phyloP scores from a whole-genome alignment of 495 filamentous ascomycete species.

The Annulohypoxylon moriforme region DNA sequence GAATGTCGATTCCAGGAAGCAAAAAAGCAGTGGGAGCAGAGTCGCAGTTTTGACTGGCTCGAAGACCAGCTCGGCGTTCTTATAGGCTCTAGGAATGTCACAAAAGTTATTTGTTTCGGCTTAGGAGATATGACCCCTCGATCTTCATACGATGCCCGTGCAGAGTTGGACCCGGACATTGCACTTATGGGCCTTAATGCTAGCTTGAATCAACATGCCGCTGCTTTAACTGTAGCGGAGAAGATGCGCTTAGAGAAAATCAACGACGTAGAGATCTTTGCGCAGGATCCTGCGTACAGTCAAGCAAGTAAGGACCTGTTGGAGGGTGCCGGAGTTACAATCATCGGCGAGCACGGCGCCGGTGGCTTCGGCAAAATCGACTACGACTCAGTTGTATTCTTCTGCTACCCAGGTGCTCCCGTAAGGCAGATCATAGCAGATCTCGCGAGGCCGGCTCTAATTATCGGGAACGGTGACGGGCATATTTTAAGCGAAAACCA shows the following conservation, averaged over 20 bases:
- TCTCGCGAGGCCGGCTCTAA: conserved; percentile 42
- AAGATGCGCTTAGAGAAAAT: neutral
- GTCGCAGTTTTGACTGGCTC: conserved; percentile 1
- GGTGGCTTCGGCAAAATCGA: conserved; percentile 44
- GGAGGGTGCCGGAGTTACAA: neutral
- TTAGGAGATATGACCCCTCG: conserved; percentile 9
- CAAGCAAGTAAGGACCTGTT: neutral
- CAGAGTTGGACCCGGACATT: neutral
- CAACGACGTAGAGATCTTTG: conserved; percentile 8
- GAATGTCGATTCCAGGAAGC: neutral
- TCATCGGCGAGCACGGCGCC: conserved; percentile 44
- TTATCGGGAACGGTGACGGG: conserved; percentile 36
- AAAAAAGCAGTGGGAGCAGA: neutral
- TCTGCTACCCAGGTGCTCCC: conserved; percentile 25
- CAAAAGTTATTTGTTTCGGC: conserved; percentile 24
- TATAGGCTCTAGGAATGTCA: conserved; percentile 10
- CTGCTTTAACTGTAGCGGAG: conserved; percentile 2
- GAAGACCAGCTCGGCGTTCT: neutral
- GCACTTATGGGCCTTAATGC: neutral
- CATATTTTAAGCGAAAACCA: neutral
- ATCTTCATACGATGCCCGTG: neutral
- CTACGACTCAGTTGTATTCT: conserved; percentile 40
- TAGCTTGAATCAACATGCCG: conserved; percentile 8
- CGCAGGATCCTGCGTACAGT: conserved; percentile 23
- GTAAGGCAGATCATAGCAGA: conserved; percentile 46